Conservation (phyloP, 2,329 filamentous ascomycete species). For the Coniella lustricola region DNA sequence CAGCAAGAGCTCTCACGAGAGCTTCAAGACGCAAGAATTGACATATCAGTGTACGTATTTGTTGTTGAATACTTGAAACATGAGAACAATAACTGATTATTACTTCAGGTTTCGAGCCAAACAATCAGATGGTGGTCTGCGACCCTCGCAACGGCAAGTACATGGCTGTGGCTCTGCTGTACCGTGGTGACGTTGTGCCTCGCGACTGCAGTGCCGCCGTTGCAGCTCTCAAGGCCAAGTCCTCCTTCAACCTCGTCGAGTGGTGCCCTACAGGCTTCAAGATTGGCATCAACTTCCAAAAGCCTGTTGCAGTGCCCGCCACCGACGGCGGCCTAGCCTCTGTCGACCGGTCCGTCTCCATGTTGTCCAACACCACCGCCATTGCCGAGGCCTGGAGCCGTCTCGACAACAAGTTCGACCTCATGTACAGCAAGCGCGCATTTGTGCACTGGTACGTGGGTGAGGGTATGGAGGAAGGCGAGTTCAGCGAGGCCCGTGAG, state of each 20-base stretch:
- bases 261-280: constrained; percentile 74
- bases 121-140: constrained; percentile 74
- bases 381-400: constrained; percentile 68
- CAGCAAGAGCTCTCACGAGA: constrained; percentile 75
- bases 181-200: constrained; percentile 65
- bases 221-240: constrained; percentile 61
- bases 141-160: constrained; percentile 69
- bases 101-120: constrained; percentile 60
- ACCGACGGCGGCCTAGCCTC: constrained; percentile 53
- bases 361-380: constrained; percentile 70
- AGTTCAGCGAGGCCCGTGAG: constrained; percentile 82
- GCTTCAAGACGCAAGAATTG: constrained; percentile 76
- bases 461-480: constrained; percentile 88
- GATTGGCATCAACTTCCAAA: constrained; percentile 69
- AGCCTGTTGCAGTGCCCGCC: constrained; percentile 52
- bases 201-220: constrained; percentile 63
- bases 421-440: constrained; percentile 72
- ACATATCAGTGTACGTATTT: constrained; percentile 61
- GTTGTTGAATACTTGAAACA: background rate
- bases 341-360: constrained; percentile 58
- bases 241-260: constrained; percentile 66
- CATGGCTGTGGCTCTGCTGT: constrained; percentile 67
- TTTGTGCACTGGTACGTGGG: constrained; percentile 78
- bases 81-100: constrained; percentile 21
- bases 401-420: constrained; percentile 68